Evolutionary conservation across 2,329 filamentous ascomycete genomes (phyloP).

Genomic region (Botrytis fabae): DNA sequence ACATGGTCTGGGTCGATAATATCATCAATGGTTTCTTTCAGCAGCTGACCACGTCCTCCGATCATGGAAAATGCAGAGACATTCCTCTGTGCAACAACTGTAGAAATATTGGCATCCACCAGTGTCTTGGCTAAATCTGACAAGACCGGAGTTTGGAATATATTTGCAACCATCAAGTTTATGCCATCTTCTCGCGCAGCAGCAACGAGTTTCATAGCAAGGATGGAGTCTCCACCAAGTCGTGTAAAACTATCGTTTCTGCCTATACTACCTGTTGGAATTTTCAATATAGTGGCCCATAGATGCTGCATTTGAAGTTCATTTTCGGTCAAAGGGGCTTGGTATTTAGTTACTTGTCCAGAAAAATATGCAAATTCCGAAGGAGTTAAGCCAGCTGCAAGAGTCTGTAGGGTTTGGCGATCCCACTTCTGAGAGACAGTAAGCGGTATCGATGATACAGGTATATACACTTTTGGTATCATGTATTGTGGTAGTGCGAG

Average conservation of each 20-base stretch:
- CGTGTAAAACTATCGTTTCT: constrained; percentile 43
- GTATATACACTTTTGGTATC: constrained; percentile 41
- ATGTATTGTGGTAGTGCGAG: constrained; percentile 37
- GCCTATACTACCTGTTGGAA: constrained; percentile 27
- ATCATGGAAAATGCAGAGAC: constrained; percentile 30
- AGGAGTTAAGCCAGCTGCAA: not conserved
- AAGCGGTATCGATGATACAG: constrained; percentile 37
- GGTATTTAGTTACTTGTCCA: not conserved
- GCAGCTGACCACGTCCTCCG: constrained; percentile 28
- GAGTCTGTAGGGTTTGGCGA: constrained; percentile 41
- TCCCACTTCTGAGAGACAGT: constrained; percentile 41
- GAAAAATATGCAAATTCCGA: constrained; percentile 15
- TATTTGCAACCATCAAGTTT: constrained; percentile 44
- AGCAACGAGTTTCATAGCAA: constrained; percentile 48
- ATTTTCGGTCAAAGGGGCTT: constrained; percentile 6
- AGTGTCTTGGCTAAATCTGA: constrained; percentile 43
- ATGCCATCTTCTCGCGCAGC: constrained; percentile 36
- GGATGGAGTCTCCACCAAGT: constrained; percentile 42
- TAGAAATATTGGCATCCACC: constrained; percentile 31
- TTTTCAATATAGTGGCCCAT: constrained; percentile 24
- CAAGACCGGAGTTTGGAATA: constrained; percentile 46
- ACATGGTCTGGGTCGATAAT: constrained; percentile 22
- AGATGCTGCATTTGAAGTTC: constrained; percentile 25
- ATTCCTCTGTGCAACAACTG: not conserved
- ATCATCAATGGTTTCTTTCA: constrained; percentile 24